Base-by-base conservation (phyloP, 495 filamentous ascomycete genomes). In the Daldinia childiae region DNA sequence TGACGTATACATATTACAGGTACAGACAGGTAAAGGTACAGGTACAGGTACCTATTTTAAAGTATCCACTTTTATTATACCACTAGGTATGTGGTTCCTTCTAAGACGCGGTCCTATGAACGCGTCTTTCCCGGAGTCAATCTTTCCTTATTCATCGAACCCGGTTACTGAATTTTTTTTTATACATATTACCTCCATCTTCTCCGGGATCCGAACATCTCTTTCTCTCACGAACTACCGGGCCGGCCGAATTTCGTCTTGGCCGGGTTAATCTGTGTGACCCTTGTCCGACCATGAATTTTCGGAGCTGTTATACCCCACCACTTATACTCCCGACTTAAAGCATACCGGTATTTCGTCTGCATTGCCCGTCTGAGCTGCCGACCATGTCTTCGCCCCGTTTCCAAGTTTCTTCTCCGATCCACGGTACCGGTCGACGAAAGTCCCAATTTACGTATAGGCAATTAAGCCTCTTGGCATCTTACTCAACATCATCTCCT, bases 361-460 rank as follows among this genome's bases (percentile, higher is more conserved):
- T 26, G 3, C 38, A 34, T 36, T 36, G 17, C 29, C 29, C 51
- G 29, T 51, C 24, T 32, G 15, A 27, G 3, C 36, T 56, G 21
- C 24, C 57, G 48, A 21, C 29, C 45, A 78, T 78, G 52, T 80
- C 81, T 43, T 77, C 73, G 27, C 73, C 66, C 34, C 64, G 64
- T 51, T 82, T 82, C 68, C 76, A 79, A 26, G 70, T 73, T 9
- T 80, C 78, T 29, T 83, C 82, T 19, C 82, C 80, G n/a, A 67
- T 68, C 6, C 76, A 74, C 27, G 80, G 74, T 12, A 74, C 72
- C 12, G 78, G 78, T n/a, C 74, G 72, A 39, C 89, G 80, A 66
- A 85, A 85, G 45, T 95, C 93, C 17, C 84, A 83, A 63, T 97
- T 94, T 78, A 98, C 95, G 15, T 93, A 91, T 76, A 91, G 91